Evolutionary conservation across 352 stramenopile species (phyloP).

Genomic region (Globisporangium radiosum): DNA sequence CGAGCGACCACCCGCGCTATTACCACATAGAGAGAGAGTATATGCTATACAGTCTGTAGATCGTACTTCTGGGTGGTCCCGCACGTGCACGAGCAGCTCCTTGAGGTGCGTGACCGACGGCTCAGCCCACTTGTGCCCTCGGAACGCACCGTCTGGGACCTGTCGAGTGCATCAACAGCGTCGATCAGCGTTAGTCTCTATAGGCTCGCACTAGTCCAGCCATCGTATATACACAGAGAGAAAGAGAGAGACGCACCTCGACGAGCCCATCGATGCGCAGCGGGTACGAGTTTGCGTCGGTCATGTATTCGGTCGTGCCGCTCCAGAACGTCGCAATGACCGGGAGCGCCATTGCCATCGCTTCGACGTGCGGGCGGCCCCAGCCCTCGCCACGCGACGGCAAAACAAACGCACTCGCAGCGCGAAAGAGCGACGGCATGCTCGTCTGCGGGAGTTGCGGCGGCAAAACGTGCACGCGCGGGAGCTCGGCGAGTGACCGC

Average conservation of each 20-base stretch:
- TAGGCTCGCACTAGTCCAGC: not conserved
- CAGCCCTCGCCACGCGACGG: conserved; percentile 92
- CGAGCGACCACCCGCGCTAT: too few species aligned
- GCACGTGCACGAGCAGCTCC: conserved; percentile 53
- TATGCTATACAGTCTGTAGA: not conserved
- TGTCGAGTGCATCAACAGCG: conserved; percentile 14
- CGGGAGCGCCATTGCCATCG: conserved; percentile 89
- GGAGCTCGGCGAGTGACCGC: conserved; percentile 42
- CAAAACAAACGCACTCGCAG: conserved; percentile 82
- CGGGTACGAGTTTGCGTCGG: conserved; percentile 78
- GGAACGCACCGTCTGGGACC: conserved; percentile 76
- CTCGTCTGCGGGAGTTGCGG: conserved; percentile 49
- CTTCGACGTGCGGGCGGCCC: conserved; percentile 90
- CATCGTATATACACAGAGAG: not conserved
- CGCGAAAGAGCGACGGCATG: conserved; percentile 66
- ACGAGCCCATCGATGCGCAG: conserved; percentile 74
- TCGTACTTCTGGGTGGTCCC: conserved; percentile 46
- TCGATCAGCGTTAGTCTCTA: not conserved
- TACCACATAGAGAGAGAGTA: not conserved
- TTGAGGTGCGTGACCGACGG: conserved; percentile 69
- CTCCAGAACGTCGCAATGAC: conserved; percentile 92
- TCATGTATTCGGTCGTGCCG: conserved; percentile 88
- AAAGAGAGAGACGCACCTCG: conserved; percentile 27
- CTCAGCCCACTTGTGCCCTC: conserved; percentile 81
- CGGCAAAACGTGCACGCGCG: conserved; percentile 53